A percentile compares a stretch with the other conserved stretches of the same genome.
These are phyloP conservation scores for Scenedesmus sp. DNA, from an alignment of 163 green algal genomes.

Conservation along the genomic window DNA sequence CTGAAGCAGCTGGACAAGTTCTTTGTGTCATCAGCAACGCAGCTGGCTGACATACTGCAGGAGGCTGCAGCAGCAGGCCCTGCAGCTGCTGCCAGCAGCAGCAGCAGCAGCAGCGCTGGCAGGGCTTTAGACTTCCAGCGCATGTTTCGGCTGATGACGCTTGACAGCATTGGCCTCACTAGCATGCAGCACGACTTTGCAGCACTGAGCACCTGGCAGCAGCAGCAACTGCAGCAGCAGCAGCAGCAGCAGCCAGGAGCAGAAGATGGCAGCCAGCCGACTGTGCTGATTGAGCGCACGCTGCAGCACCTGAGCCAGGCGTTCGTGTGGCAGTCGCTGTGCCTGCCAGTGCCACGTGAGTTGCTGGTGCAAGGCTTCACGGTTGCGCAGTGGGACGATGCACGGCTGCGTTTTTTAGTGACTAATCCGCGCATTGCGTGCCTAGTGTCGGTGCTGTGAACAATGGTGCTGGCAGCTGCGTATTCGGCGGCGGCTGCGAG, in stretches of 20 bases:
- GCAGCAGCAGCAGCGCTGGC: background rate
- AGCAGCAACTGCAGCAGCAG: background rate
- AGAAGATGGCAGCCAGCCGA: background rate
- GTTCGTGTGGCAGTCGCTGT: background rate
- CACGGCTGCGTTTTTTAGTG: too few species aligned
- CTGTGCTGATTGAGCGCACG: background rate
- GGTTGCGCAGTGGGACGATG: too few species aligned
- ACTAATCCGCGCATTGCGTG: too few species aligned
- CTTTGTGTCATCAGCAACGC: constrained; percentile 14
- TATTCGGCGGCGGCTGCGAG: background rate
- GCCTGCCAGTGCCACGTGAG: background rate
- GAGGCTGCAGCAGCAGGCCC: background rate
- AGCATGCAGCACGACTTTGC: constrained; percentile 25
- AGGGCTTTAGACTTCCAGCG: constrained; percentile 3
- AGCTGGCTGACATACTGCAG: background rate
- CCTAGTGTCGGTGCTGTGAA: background rate
- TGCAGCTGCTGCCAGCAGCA: background rate
- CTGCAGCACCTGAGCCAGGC: background rate
- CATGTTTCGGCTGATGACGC: background rate
- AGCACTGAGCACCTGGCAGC: constrained; percentile 22
- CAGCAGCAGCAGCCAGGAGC: background rate
- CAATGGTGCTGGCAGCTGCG: background rate
- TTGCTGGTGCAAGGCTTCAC: background rate
- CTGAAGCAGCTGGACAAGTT: constrained; percentile 27
- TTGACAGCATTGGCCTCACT: constrained; percentile 27